A percentile compares a stretch with the other conserved stretches of the same genome.
These are phyloP conservation scores for Pseudocercospora fuligena DNA, from an alignment of 2,329 filamentous ascomycete genomes.

Conservation along the genomic window DNA sequence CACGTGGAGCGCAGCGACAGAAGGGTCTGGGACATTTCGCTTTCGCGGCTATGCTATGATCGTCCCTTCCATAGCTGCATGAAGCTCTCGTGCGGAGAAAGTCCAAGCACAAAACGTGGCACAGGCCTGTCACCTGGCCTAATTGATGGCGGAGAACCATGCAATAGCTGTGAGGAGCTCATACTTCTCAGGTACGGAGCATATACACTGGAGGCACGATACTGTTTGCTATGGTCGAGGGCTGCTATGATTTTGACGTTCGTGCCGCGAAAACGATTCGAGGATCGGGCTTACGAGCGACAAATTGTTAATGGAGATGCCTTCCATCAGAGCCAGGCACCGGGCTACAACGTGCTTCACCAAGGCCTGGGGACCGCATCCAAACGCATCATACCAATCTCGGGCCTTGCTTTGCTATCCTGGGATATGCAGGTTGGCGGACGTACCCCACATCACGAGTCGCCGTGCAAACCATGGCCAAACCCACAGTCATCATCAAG, in stretches of 20 bases:
- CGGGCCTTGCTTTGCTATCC: not conserved
- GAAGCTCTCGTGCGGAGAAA: conserved; percentile 18
- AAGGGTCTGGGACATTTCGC: not conserved
- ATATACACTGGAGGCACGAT: not conserved
- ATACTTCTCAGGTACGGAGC: not conserved
- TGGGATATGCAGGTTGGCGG: not conserved
- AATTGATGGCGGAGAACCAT: conserved; percentile 9
- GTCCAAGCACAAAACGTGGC: conserved; percentile 15
- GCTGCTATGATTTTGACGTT: not conserved
- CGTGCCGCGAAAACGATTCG: not conserved
- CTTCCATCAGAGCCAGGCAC: not conserved
- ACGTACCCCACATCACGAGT: not conserved
- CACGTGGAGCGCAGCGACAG: not conserved
- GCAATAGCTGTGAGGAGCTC: conserved; percentile 4
- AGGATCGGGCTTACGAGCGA: not conserved
- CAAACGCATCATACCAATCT: not conserved
- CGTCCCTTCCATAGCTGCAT: conserved; percentile 2
- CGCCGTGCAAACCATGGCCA: not conserved
- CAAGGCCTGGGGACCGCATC: not conserved
- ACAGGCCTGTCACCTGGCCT: conserved; percentile 19
- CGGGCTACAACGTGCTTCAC: not conserved
- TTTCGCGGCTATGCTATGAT: not conserved
- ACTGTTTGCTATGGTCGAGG: not conserved
- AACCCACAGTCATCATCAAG: conserved; percentile 6
- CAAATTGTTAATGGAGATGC: not conserved